phyloP scores from a whole-genome alignment of 495 filamentous ascomycete species.

The Cercophora sp. region DNA sequence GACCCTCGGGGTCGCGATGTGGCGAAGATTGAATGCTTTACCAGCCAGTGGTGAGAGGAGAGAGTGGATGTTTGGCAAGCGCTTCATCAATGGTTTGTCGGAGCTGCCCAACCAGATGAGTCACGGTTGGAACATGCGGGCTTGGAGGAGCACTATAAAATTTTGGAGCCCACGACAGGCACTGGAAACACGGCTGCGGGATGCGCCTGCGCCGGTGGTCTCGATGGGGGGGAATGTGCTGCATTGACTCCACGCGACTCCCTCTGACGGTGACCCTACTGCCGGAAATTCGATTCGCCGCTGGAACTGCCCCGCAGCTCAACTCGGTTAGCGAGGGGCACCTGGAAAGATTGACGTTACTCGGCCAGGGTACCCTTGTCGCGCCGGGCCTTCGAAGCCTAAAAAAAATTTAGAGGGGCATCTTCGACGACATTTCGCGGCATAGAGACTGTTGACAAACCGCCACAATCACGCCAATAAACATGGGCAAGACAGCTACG shows the following conservation, averaged over 20 bases:
- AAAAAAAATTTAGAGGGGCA: constrained; percentile 11
- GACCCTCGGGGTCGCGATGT: constrained; percentile 11
- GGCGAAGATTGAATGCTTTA: constrained; percentile 17
- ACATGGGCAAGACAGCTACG: constrained; percentile 17
- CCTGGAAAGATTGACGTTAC: background rate
- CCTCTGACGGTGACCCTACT: background rate
- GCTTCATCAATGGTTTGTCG: constrained; percentile 22
- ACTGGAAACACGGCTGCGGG: background rate
- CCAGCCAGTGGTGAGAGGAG: constrained; percentile 25
- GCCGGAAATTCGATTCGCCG: constrained; percentile 26
- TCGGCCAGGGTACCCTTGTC: constrained; percentile 10
- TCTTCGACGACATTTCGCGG: background rate
- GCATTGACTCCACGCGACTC: background rate
- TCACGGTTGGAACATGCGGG: constrained; percentile 17
- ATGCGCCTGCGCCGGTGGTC: constrained; percentile 2
- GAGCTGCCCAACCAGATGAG: constrained; percentile 26
- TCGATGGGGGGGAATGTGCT: constrained; percentile 3
- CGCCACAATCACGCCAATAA: background rate
- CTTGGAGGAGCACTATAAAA: background rate
- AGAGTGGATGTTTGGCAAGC: constrained; percentile 16
- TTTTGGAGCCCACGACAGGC: constrained; percentile 10
- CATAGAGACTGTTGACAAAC: background rate
- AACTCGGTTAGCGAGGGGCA: constrained; percentile 14
- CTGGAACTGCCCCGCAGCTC: constrained; percentile 18
- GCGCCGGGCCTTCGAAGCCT: background rate